Conservation (phyloP, 805 yeast genomes). For the Komagataella phaffii region DNA sequence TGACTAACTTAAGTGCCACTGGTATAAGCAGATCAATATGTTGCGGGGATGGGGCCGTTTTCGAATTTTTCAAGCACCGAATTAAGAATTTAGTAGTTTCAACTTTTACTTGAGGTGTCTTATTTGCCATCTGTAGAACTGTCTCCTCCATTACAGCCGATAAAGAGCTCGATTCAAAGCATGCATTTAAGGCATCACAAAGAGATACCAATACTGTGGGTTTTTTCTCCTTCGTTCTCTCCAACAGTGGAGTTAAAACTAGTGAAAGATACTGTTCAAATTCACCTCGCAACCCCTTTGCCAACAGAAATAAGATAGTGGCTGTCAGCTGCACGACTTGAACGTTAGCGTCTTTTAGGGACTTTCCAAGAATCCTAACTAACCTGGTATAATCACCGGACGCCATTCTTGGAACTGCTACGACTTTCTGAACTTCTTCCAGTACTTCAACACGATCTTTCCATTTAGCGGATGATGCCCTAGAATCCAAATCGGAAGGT, state of each 20-base stretch:
- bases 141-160: slow-evolving; percentile 47
- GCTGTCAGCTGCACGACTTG: slow-evolving; percentile 78
- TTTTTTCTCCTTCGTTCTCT: slow-evolving; percentile 82
- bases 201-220: slow-evolving; percentile 63
- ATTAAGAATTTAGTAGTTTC: slow-evolving; percentile 55
- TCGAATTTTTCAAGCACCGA: slow-evolving; percentile 44
- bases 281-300: slow-evolving; percentile 46
- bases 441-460: slow-evolving; percentile 82
- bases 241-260: slow-evolving; percentile 53
- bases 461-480: slow-evolving; percentile 64
- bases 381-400: slow-evolving; percentile 54
- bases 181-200: slow-evolving; percentile 48
- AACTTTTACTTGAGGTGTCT: slow-evolving; percentile 71
- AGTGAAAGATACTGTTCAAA: slow-evolving; percentile 41
- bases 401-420: slow-evolving; percentile 39
- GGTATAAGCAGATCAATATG: slow-evolving; percentile 49
- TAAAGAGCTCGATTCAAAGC: slow-evolving; percentile 37
- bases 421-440: slow-evolving; percentile 41
- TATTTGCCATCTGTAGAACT: slow-evolving; percentile 49
- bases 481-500: slow-evolving; percentile 45
- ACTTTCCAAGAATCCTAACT: slow-evolving; percentile 49
- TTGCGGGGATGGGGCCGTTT: slow-evolving; percentile 28
- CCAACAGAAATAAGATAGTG: slow-evolving; percentile 43
- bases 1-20: slow-evolving; percentile 45
- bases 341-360: slow-evolving; percentile 79